phyloP scores from a whole-genome alignment of 768 basidiomycete species.

The Kwoniella newhampshirensis region DNA sequence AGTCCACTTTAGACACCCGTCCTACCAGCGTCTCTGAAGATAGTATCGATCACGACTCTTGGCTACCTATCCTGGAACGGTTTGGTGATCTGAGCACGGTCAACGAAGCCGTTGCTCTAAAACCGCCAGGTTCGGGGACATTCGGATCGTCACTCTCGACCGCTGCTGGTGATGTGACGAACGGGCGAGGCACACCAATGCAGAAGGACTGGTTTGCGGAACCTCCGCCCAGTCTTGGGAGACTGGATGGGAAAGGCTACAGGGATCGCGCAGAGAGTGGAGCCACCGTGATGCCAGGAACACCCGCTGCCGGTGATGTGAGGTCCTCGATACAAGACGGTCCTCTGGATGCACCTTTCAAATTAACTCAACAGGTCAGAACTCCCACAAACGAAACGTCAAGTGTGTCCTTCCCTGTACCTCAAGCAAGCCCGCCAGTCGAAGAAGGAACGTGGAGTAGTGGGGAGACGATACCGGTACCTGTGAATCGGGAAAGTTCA shows the following conservation, averaged over 20 bases:
- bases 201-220: conserved; percentile 18
- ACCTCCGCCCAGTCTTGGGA: conserved; percentile 15
- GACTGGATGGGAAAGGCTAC: conserved; percentile 5
- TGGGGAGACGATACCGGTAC: conserved; percentile 10
- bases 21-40: background rate
- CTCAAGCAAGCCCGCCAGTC: conserved; percentile 4
- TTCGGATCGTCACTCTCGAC: background rate
- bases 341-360: conserved; percentile 6
- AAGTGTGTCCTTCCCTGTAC: conserved; percentile 10
- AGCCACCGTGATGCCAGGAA: conserved; percentile 13
- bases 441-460: conserved; percentile 23
- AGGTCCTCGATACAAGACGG: conserved; percentile 11
- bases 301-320: conserved; percentile 7
- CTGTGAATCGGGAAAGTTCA: conserved; percentile 7
- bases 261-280: conserved; percentile 17
- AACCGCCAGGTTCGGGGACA: background rate
- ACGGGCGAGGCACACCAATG: conserved; percentile 32
- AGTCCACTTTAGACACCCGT: conserved; percentile 6
- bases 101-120: background rate
- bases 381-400: background rate
- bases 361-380: background rate
- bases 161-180: background rate
- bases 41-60: conserved; percentile 13
- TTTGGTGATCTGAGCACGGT: conserved; percentile 16
- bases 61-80: conserved; percentile 16